These are phyloP conservation scores for Casaregolazyma lundiana DNA, from an alignment of 1,139 yeast species.

Conservation along the genomic window DNA sequence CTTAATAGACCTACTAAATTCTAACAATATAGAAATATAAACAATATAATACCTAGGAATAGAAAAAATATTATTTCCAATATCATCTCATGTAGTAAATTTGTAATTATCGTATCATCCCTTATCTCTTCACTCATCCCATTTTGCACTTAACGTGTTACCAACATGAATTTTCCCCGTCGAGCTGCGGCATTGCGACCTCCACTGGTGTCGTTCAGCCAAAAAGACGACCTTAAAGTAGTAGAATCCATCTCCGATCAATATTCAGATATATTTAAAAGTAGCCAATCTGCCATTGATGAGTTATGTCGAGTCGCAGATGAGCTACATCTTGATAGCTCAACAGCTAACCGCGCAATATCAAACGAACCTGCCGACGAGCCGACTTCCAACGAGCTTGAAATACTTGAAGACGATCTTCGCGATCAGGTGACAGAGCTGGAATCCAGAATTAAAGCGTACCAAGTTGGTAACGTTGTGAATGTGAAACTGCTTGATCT, in stretches of 20 bases:
- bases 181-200: constrained; percentile 11
- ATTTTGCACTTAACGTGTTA: neutral
- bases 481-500: constrained; percentile 20
- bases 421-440: constrained; percentile 11
- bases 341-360: neutral
- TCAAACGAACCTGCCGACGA: neutral
- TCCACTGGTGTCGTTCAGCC: constrained; percentile 11
- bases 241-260: constrained; percentile 26
- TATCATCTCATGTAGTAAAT: too few relatives aligned
- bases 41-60: too few relatives aligned
- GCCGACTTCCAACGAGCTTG: constrained; percentile 10
- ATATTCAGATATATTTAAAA: constrained; percentile 23
- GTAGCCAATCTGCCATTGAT: constrained; percentile 28
- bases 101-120: too few relatives aligned
- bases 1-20: too few relatives aligned
- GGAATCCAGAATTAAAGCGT: constrained; percentile 18
- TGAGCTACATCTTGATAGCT: constrained; percentile 21
- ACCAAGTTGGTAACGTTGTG: constrained; percentile 19
- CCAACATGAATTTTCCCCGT: constrained; percentile 6
- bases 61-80: too few relatives aligned
- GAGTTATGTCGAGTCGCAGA: constrained; percentile 29
- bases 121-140: neutral
- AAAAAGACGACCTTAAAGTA: constrained; percentile 29
- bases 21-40: too few relatives aligned
- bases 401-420: constrained; percentile 13